Evolutionary conservation across 768 basidiomycete genomes (phyloP), one percentile per base, ranked within the genome.

Genomic region (Mycena galericulata): DNA sequence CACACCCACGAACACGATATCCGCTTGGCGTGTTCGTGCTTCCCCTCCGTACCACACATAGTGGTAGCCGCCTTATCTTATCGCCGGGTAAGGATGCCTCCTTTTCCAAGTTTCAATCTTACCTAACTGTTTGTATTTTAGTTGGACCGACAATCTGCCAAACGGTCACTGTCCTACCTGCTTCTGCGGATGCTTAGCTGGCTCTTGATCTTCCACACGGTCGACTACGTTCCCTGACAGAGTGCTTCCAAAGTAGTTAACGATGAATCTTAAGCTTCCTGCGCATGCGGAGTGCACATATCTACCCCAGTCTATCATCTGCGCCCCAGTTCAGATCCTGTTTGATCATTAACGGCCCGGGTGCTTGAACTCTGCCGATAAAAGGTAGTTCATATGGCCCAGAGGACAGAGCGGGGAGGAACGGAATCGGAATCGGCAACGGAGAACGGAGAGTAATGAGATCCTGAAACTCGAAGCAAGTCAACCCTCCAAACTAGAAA

Each of bases 61-160:
- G n/a, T n/a, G n/a, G n/a, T n/a, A n/a, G n/a, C n/a, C n/a, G n/a
- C n/a, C n/a, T n/a, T n/a, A n/a, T n/a, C n/a, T n/a, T n/a, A n/a
- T 58, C 43, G 26, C 56, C 56, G 56, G 41, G 56, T 58, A 58
- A 58, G 56, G 56, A 58, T 58, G 56, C 41, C 29, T 27, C 27
- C 56, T 58, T 27, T 43, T 58, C 27, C 54, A 45, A 58, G 56
- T 58, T 58, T 45, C 56, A 58, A 38, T 45, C 56, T 38, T 26
- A 45, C 56, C 56, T 43, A 45, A 58, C 29, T 58, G 43, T 58
- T 58, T 58, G 41, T 30, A 43, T 58, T 58, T 26, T 30, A 58
- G 56, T 58, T 45, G 56, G 56, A 45, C 56, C 56, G 41, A 58
- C 56, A 58, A 27, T 58, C 41, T 58, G 56, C 41, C 56, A 58